phyloP scores from a whole-genome alignment of 257 asterid species.

The Paraleonurus japonicus region DNA sequence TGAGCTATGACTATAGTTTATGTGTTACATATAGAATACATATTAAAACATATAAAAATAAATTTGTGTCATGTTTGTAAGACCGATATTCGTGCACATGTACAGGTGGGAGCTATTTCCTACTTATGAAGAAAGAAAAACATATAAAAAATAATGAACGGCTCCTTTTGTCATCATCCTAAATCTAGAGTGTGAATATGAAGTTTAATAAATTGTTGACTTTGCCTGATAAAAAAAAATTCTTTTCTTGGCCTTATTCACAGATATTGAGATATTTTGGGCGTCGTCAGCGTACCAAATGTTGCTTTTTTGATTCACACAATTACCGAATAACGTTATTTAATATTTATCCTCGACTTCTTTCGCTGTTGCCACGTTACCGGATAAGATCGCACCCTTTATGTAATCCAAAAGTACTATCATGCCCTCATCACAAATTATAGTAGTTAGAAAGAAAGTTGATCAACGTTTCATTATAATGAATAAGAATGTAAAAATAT shows the following conservation, averaged over 20 bases:
- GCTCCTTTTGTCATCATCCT: not conserved
- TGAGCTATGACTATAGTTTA: not conserved
- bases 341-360: constrained; percentile 6
- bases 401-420: not conserved
- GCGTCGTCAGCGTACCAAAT: not conserved
- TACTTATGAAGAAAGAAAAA: too few relatives aligned
- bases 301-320: not conserved
- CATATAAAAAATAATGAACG: too few relatives aligned
- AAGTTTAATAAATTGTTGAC: not conserved
- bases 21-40: too few relatives aligned
- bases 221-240: too few relatives aligned
- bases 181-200: constrained; percentile 18
- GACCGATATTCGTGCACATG: too few relatives aligned
- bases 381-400: constrained; percentile 20
- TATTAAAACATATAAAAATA: too few relatives aligned
- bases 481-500: too few relatives aligned
- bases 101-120: too few relatives aligned
- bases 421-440: constrained; percentile 2
- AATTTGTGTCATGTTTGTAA: too few relatives aligned
- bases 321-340: not conserved
- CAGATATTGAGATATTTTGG: not conserved
- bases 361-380: constrained; percentile 24
- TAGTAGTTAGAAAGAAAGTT: too few relatives aligned
- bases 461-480: too few relatives aligned
- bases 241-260: constrained; percentile 14